A percentile compares a stretch with the other conserved stretches of the same genome.
phyloP scores from a whole-genome alignment of 345 rosid genomes.

The Ricinus communis region DNA sequence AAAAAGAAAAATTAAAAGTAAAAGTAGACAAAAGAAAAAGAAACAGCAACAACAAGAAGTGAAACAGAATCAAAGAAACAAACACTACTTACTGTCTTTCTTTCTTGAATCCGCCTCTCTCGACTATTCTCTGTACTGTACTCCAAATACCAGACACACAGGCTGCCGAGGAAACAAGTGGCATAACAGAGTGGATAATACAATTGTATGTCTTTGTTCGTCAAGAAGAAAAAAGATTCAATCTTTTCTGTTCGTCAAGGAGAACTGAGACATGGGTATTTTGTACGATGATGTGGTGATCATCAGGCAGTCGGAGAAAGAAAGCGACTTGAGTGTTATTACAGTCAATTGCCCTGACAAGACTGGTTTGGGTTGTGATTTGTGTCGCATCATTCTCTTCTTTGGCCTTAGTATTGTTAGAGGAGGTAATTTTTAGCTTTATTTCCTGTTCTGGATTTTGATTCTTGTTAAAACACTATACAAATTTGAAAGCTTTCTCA shows the following conservation, averaged over 20 bases:
- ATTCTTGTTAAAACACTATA: not conserved
- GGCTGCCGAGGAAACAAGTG: too few species aligned
- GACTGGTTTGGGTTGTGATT: conserved; percentile 91
- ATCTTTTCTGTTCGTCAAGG: not conserved
- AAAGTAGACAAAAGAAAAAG: not conserved
- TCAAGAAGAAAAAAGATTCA: not conserved
- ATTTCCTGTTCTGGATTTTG: not conserved
- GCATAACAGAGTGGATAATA: too few species aligned
- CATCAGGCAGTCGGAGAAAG: conserved; percentile 65
- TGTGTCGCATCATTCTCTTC: conserved; percentile 90
- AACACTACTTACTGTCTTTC: not conserved
- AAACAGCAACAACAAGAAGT: conserved; percentile 30
- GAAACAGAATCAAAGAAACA: conserved; percentile 35
- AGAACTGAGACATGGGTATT: conserved; percentile 58
- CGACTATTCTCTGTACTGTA: conserved; percentile 4
- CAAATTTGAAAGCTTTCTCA: not conserved
- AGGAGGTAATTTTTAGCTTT: conserved; percentile 56
- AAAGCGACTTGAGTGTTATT: conserved; percentile 69
- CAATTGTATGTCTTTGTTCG: too few species aligned
- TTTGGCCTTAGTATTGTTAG: conserved; percentile 82
- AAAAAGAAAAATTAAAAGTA: not conserved
- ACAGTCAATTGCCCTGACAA: conserved; percentile 96
- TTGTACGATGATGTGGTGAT: conserved; percentile 81
- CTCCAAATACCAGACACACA: not conserved
- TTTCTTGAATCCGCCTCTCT: not conserved